phyloP scores from a whole-genome alignment of 805 yeast species.

The Pichia californica region DNA sequence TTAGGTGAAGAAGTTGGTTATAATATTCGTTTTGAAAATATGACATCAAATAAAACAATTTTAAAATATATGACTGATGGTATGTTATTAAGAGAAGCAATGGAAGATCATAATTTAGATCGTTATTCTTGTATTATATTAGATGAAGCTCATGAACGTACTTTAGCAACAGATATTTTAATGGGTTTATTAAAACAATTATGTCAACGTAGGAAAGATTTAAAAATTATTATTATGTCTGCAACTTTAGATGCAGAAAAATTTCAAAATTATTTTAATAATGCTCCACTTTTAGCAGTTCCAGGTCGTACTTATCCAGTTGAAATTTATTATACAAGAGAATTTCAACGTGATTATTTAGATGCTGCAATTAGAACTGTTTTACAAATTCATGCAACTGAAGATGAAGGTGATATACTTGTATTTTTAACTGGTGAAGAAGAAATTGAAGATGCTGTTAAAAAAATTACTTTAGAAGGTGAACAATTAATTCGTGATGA shows the following conservation, averaged over 20 bases:
- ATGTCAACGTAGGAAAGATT: slow-evolving; percentile 70
- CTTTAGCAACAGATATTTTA: slow-evolving; percentile 90
- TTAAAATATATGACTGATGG: slow-evolving; percentile 98
- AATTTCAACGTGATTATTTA: slow-evolving; percentile 88
- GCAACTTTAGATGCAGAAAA: slow-evolving; percentile 97
- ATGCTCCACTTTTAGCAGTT: slow-evolving; percentile 91
- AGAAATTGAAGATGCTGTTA: slow-evolving; percentile 94
- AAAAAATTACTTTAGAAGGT: slow-evolving; percentile 79
- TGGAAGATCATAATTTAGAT: slow-evolving; percentile 83
- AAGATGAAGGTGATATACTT: slow-evolving; percentile 85
- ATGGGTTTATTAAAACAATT: slow-evolving; percentile 92
- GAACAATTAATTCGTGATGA: slow-evolving; percentile 87
- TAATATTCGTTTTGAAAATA: slow-evolving; percentile 89
- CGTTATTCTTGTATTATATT: slow-evolving; percentile 85
- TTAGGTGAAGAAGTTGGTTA: slow-evolving; percentile 95
- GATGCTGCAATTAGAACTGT: slow-evolving; percentile 96
- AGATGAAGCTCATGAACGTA: slow-evolving; percentile 98
- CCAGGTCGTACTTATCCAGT: slow-evolving; percentile 99
- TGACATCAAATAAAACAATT: slow-evolving; percentile 70
- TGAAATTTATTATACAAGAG: slow-evolving; percentile 94
- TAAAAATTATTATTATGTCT: slow-evolving; percentile 92
- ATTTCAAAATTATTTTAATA: slow-evolving; percentile 81
- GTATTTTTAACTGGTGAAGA: slow-evolving; percentile 93
- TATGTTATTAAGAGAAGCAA: slow-evolving; percentile 94
- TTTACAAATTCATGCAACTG: slow-evolving; percentile 93